Evolutionary conservation across 2,329 filamentous ascomycete species (phyloP), one percentile per base, ranked within the genome.

Genomic region (Harringtonia aguacate): DNA sequence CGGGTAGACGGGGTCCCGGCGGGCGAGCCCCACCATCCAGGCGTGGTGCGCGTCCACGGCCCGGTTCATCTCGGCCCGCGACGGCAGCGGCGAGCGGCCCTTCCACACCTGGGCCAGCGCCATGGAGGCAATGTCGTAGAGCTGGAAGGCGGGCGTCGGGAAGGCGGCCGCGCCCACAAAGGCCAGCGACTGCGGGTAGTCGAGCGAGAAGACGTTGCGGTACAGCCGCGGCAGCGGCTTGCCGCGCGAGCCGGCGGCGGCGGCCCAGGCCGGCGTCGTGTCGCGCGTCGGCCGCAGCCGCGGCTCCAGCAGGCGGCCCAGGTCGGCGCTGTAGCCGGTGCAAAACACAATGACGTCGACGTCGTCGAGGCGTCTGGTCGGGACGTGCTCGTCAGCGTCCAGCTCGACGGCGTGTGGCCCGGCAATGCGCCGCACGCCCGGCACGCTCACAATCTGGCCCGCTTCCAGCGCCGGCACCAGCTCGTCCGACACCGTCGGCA

Each of bases 311-410:
- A 45, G n/a, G 4, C 29, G 22, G 22, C 37, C 44, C n/a, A 46
- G 27, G 24, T 46, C 35, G 36, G 36, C 22, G 43, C 34, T 8
- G 52, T 86, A 86, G 0, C 82, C 82, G 0, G 81, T 86, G n/a
- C 73, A 77, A 8, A 86, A 55, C 17, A 86, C 67, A 0, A 86
- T 67, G 18, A 66, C 62, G 52, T 86, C 70, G 29, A 86, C 74
- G 9, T 69, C 64, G 20, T 63, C 63, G 1, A 86, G 54, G 34
- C 34, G 18, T 7, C 4, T 20, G 8, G 34, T 9, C 20, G 62
- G 60, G 8, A 53, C 54, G 17, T 57, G 51, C 8, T 56, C 49
- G 1, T 61, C 61, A 24, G 59, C 56, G 2, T 54, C 51, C 8
- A 63, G 51, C 45, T 61, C 55, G 24, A 61, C 34, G 3, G 55